These are phyloP conservation scores for Papiliotrema terrestris DNA, from an alignment of 1,284 basidiomycete genomes.

Conservation along the genomic window DNA sequence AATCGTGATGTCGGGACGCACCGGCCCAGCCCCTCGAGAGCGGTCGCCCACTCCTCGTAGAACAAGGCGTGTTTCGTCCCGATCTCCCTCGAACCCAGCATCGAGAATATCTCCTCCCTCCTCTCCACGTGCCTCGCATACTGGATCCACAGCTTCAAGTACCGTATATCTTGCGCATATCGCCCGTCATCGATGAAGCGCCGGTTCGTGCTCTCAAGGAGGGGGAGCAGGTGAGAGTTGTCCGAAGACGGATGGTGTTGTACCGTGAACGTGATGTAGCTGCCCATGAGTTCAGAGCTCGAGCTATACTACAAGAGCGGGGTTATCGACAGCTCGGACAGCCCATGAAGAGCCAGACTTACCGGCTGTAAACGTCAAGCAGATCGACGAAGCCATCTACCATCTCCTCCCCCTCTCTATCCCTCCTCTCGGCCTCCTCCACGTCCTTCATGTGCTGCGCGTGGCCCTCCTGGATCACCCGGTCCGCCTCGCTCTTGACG, in stretches of 20 bases:
- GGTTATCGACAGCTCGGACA: too few relatives aligned
- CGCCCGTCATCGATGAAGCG: constrained; percentile 72
- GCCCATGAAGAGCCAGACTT: too few relatives aligned
- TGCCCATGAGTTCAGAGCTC: neutral
- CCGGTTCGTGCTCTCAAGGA: constrained; percentile 69
- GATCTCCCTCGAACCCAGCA: constrained; percentile 71
- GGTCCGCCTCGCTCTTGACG: constrained; percentile 47
- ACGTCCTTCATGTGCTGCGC: constrained; percentile 47
- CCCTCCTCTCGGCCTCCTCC: constrained; percentile 45
- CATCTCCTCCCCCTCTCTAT: constrained; percentile 58
- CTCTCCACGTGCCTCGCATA: constrained; percentile 65
- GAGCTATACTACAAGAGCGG: too few relatives aligned
- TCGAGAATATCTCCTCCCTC: constrained; percentile 65
- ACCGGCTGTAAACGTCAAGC: constrained; percentile 51
- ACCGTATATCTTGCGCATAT: constrained; percentile 82
- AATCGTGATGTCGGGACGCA: constrained; percentile 47
- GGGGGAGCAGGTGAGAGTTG: constrained; percentile 65
- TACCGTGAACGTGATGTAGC: constrained; percentile 38
- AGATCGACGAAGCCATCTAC: constrained; percentile 49
- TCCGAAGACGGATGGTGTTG: constrained; percentile 58
- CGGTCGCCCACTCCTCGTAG: constrained; percentile 80
- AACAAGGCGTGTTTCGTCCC: constrained; percentile 71
- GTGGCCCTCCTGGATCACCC: constrained; percentile 49
- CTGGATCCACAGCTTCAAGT: constrained; percentile 81
- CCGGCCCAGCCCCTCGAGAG: constrained; percentile 69